phyloP scores from a whole-genome alignment of 306 rosid genomes.

The Purshia tridentata region DNA sequence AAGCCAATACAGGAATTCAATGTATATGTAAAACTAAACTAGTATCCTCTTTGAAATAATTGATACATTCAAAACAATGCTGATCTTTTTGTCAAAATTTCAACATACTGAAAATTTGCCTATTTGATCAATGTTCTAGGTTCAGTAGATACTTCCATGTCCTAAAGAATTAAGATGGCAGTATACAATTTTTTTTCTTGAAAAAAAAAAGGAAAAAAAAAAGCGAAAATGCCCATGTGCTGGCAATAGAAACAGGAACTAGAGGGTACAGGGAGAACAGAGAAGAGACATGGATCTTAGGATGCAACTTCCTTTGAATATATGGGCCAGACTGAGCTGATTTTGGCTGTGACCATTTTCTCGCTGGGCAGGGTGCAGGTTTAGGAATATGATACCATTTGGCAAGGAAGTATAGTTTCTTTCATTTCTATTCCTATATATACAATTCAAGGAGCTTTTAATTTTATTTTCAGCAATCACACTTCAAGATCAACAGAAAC shows the following conservation, averaged over 20 bases:
- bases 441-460: neutral
- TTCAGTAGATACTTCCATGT: neutral
- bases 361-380: neutral
- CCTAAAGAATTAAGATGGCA: neutral
- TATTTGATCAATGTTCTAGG: neutral
- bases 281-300: no score
- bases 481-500: neutral
- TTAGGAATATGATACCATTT: neutral
- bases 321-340: neutral
- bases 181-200: neutral
- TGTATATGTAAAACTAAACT: neutral
- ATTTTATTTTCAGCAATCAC: neutral
- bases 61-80: neutral
- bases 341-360: neutral
- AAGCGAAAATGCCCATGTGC: neutral
- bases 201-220: neutral
- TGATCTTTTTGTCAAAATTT: neutral
- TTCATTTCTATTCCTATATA: neutral
- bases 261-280: no score
- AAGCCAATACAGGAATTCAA: neutral
- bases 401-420: neutral
- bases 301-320: no score
- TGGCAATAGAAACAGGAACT: neutral
- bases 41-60: neutral
- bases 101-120: neutral